Evolutionary conservation across 495 filamentous ascomycete genomes (phyloP).

Genomic region (Xylaria castorea): DNA sequence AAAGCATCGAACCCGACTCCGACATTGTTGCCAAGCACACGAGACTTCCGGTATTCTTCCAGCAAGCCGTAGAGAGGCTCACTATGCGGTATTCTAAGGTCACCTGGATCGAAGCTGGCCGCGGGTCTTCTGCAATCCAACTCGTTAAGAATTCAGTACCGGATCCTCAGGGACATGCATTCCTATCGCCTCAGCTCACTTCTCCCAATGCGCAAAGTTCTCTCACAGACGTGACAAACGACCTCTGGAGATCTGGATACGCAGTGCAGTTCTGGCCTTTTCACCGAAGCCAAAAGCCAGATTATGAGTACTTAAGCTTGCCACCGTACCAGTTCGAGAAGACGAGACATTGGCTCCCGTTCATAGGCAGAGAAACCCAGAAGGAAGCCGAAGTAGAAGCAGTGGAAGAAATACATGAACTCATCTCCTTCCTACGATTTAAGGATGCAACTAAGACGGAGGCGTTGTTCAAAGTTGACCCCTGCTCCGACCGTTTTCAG

Average conservation of each 20-base stretch:
- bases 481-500: conserved; percentile 27
- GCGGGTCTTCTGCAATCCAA: conserved; percentile 35
- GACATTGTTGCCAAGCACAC: conserved; percentile 39
- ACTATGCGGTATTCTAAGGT: conserved; percentile 23
- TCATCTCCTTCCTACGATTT: conserved; percentile 44
- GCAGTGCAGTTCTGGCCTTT: conserved; percentile 31
- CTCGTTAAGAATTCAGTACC: conserved; percentile 31
- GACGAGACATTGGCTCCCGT: conserved; percentile 34
- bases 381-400: conserved; percentile 21
- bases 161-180: neutral
- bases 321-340: conserved; percentile 64
- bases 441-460: conserved; percentile 26
- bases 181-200: conserved; percentile 18
- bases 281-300: conserved; percentile 12
- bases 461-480: conserved; percentile 30
- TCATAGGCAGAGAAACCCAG: conserved; percentile 5
- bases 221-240: conserved; percentile 29
- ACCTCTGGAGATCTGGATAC: conserved; percentile 36
- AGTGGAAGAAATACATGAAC: conserved; percentile 31
- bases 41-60: conserved; percentile 52
- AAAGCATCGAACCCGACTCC: neutral
- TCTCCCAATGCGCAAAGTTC: neutral
- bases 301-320: conserved; percentile 44
- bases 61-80: conserved; percentile 45
- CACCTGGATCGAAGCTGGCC: conserved; percentile 45